A percentile compares a stretch with the other conserved stretches of the same genome.
Evolutionary conservation across 2,329 filamentous ascomycete species (phyloP).

Genomic region (Aspergillus ruber): DNA sequence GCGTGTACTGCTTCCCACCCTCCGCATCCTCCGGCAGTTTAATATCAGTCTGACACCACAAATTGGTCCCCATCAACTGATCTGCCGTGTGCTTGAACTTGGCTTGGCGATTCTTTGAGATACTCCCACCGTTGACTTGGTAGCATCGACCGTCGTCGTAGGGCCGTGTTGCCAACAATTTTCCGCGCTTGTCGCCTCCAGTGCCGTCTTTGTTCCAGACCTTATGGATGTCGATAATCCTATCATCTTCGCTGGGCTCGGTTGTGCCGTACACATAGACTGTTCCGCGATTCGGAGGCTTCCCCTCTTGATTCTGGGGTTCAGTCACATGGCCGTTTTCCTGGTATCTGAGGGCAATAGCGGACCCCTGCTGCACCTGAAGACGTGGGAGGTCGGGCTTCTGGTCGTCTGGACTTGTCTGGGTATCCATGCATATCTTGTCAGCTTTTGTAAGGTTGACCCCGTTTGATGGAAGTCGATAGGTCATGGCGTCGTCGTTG

Average conservation of each 20-base stretch:
- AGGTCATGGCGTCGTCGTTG: slow-evolving; percentile 53
- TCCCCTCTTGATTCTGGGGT: slow-evolving; percentile 50
- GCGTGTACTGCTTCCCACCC: slow-evolving; percentile 62
- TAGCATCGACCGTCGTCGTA: slow-evolving; percentile 91
- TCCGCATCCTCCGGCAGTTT: slow-evolving; percentile 62
- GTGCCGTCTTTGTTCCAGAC: slow-evolving; percentile 73
- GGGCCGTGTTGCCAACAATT: slow-evolving; percentile 67
- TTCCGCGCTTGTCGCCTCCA: slow-evolving; percentile 72
- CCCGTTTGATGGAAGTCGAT: slow-evolving; percentile 56
- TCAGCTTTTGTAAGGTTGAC: slow-evolving; percentile 47
- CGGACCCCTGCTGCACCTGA: slow-evolving; percentile 53
- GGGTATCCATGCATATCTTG: slow-evolving; percentile 58
- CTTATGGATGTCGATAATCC: slow-evolving; percentile 59
- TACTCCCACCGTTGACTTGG: slow-evolving; percentile 59
- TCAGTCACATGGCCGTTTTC: slow-evolving; percentile 72
- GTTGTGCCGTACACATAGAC: slow-evolving; percentile 68
- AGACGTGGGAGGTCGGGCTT: slow-evolving; percentile 58
- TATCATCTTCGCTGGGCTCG: slow-evolving; percentile 54
- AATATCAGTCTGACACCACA: slow-evolving; percentile 78
- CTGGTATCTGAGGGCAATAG: slow-evolving; percentile 60
- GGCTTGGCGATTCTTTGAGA: slow-evolving; percentile 55
- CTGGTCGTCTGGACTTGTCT: slow-evolving; percentile 47
- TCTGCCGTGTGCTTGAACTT: slow-evolving; percentile 49
- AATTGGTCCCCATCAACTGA: slow-evolving; percentile 50
- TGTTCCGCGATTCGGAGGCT: slow-evolving; percentile 62